Conservation (phyloP, 225 moss, liverwort and hornwort species). For the Climacium dendroides region DNA sequence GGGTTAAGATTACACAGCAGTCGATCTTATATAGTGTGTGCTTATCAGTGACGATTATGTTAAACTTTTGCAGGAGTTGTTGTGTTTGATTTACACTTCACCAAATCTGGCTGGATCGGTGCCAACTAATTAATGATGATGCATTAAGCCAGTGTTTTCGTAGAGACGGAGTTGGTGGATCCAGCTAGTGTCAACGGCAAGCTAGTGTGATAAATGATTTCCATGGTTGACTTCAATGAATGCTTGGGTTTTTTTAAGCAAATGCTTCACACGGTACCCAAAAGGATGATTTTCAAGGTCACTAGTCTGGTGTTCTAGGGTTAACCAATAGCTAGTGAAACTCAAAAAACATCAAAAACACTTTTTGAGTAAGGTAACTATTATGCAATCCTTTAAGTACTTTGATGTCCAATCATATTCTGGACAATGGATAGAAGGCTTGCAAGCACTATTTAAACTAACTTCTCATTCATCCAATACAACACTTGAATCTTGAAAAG, state of each 20-base stretch:
- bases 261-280: not conserved
- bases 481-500: too few relatives aligned
- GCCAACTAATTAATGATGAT: not conserved
- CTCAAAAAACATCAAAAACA: not conserved
- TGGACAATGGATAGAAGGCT: too few relatives aligned
- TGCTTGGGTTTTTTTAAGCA: too few relatives aligned
- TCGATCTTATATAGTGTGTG: not conserved
- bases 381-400: too few relatives aligned
- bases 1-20: not conserved
- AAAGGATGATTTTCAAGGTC: not conserved
- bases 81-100: not conserved
- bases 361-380: not conserved
- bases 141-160: not conserved
- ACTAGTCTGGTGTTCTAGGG: rapidly evolving
- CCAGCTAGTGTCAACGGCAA: not conserved
- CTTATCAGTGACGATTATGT: not conserved
- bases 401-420: too few relatives aligned
- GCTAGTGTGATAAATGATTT: not conserved
- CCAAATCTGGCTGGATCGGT: not conserved
- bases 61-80: not conserved
- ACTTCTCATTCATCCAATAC: too few relatives aligned
- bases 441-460: too few relatives aligned
- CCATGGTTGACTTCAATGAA: not conserved
- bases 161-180: not conserved
- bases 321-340: not conserved